A percentile compares a stretch with the other conserved stretches of the same genome.
Evolutionary conservation across 1,284 basidiomycete species (phyloP).

Genomic region (Ustilago crameri): DNA sequence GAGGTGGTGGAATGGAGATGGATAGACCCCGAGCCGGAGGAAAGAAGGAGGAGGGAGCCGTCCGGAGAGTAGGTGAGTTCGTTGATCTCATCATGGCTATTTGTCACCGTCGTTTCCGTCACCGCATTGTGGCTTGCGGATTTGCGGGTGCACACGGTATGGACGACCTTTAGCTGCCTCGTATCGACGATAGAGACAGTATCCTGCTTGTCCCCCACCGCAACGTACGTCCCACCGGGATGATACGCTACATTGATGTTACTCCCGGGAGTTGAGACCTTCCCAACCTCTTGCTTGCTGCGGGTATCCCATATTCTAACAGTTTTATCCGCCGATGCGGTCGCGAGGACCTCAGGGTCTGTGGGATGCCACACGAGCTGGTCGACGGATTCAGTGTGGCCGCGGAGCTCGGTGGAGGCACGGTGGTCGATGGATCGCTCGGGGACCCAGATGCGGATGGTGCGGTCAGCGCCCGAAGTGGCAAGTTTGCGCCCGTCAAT

Average conservation of each 20-base stretch:
- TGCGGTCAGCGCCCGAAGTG: constrained; percentile 49
- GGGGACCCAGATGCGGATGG: constrained; percentile 59
- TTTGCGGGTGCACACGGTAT: constrained; percentile 39
- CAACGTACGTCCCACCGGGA: constrained; percentile 52
- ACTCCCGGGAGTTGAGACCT: constrained; percentile 34
- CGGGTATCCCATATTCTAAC: constrained; percentile 63
- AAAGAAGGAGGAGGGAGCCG: constrained; percentile 55
- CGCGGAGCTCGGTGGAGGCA: constrained; percentile 56
- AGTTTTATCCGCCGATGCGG: constrained; percentile 55
- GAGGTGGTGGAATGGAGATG: constrained; percentile 21
- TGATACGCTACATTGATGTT: constrained; percentile 64
- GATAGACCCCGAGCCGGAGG: constrained; percentile 55
- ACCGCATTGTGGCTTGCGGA: not conserved
- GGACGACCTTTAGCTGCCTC: constrained; percentile 16
- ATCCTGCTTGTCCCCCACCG: constrained; percentile 61
- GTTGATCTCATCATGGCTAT: constrained; percentile 57
- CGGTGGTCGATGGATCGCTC: constrained; percentile 58
- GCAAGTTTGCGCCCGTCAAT: constrained; percentile 58
- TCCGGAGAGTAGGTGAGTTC: constrained; percentile 57
- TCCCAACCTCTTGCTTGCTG: not conserved
- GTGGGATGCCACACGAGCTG: constrained; percentile 58
- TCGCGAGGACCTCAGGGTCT: constrained; percentile 57
- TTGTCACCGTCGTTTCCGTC: constrained; percentile 2
- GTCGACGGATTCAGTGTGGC: constrained; percentile 61
- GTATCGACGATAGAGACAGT: constrained; percentile 57